Base-by-base conservation (phyloP, 768 basidiomycete species). In the Crucibulum laeve region DNA sequence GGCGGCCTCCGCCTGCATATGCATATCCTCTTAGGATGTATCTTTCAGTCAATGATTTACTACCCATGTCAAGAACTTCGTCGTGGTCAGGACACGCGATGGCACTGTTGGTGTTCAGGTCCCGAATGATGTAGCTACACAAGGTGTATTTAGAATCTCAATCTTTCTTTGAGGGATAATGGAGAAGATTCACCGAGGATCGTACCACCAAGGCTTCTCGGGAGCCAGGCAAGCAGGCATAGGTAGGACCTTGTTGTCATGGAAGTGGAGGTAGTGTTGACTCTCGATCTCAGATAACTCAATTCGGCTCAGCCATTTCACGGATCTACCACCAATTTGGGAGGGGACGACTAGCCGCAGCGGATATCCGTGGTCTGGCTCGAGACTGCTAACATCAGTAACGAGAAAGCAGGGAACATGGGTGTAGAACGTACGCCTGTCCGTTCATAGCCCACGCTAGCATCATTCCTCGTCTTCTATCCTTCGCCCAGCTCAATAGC, bases 311-410 rank as follows among this genome's bases (percentile, higher is more conserved):
- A 84, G 58, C 82, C 82, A 84, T 62, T 84, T 73, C 17, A 80
- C 76, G 21, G 70, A 73, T 21, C 77, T 63, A 3, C 79, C 82
- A 19, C 82, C 82, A 34, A 84, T 82, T 43, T 80, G 74, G 3
- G 77, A 77, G 0, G 82, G 81, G 0, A 84, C 67, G 46, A 84
- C 65, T 4, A 82, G 57, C n/a, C 82, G 69, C n/a, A 84, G 53
- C 0, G 82, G 82, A 50, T 70, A 81, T 8, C 82, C 82, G 46
- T 85, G 82, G 49, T 84, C 82, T 4, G 80, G 79, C 36, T 73
- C 70, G 5, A 84, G 64, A 8, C 55, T 52, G 28, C 35, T 10
- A 19, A 13, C 38, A 26, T 25, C 22, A 23, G 35, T 36, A 36
- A 53, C n/a, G 11, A 33, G 33, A 38, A 34, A 43, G 10, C 28